A percentile compares a stretch with the other conserved stretches of the same genome.
These are phyloP conservation scores for Aspergillus coremiiformis DNA, from an alignment of 495 filamentous ascomycete species.

Conservation along the genomic window DNA sequence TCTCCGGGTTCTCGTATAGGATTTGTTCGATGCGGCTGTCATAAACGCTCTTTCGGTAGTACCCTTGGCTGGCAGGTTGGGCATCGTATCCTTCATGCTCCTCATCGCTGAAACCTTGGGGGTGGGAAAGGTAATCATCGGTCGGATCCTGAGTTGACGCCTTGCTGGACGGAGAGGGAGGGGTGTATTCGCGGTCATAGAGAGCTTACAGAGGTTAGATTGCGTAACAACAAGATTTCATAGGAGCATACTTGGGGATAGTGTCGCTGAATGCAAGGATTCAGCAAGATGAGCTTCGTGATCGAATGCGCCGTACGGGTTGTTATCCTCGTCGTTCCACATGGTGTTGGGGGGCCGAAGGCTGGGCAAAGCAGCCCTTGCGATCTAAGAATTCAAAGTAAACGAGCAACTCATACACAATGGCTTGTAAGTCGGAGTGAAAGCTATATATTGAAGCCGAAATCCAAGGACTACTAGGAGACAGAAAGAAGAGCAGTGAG, in stretches of 20 bases:
- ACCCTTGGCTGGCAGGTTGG: conserved; percentile 32
- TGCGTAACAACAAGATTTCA: conserved; percentile 2
- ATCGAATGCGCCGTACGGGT: conserved; percentile 87
- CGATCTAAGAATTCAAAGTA: conserved; percentile 1
- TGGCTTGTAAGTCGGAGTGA: no score
- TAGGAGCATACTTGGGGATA: conserved; percentile 38
- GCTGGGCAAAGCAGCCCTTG: conserved; percentile 18
- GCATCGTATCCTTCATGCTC: conserved; percentile 34
- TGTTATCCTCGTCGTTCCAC: conserved; percentile 91
- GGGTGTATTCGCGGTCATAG: conserved; percentile 41
- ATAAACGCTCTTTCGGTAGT: conserved; percentile 70
- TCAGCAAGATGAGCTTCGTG: conserved; percentile 72
- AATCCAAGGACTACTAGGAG: no score
- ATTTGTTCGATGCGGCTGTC: conserved; percentile 94
- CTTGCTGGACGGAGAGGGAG: conserved; percentile 38
- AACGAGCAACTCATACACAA: not conserved
- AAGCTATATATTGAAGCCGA: no score
- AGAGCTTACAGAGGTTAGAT: conserved; percentile 28
- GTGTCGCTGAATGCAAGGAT: conserved; percentile 58
- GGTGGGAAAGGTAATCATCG: conserved; percentile 46
- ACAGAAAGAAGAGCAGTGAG: no score
- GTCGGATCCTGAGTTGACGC: conserved; percentile 47
- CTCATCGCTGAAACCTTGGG: conserved; percentile 53
- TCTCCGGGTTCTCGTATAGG: conserved; percentile 86
- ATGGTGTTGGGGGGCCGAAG: conserved; percentile 23